Percentiles rank a stretch among this genome's conserved stretches.
Evolutionary conservation across 352 stramenopile species (phyloP).

Genomic region (Bremia lactucae): DNA sequence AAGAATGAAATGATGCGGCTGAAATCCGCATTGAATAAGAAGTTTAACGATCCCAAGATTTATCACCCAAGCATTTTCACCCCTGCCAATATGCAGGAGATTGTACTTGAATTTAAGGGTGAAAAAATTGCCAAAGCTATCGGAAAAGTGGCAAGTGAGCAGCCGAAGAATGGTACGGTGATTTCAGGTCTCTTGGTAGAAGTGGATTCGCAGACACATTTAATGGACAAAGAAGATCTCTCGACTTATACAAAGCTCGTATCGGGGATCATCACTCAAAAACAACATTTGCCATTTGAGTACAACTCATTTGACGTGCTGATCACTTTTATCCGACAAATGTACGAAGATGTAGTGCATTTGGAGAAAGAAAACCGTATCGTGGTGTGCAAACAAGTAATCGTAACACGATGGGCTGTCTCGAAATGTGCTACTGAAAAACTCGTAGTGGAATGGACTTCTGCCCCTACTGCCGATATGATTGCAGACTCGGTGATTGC

Average conservation of each 20-base stretch:
- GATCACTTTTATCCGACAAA: constrained; percentile 67
- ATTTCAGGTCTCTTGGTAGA: constrained; percentile 79
- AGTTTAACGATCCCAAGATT: constrained; percentile 82
- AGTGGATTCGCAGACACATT: constrained; percentile 74
- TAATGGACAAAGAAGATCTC: constrained; percentile 80
- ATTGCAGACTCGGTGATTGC: constrained; percentile 94
- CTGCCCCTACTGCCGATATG: constrained; percentile 90
- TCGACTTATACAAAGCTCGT: constrained; percentile 82
- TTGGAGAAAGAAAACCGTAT: constrained; percentile 47
- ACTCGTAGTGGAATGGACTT: constrained; percentile 81
- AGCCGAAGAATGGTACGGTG: constrained; percentile 67
- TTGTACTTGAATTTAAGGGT: constrained; percentile 80
- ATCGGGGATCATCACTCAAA: constrained; percentile 68
- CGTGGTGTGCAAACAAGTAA: constrained; percentile 61
- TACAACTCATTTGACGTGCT: constrained; percentile 73
- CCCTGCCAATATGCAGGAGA: constrained; percentile 81
- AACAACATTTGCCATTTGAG: constrained; percentile 78
- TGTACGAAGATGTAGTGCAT: constrained; percentile 68
- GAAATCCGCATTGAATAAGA: constrained; percentile 87
- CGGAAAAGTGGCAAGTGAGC: constrained; percentile 49
- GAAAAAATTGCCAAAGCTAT: constrained; percentile 86
- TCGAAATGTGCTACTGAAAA: constrained; percentile 23
- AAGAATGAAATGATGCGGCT: constrained; percentile 97
- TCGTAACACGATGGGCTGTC: constrained; percentile 41
- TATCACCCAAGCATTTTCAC: constrained; percentile 79